These are phyloP conservation scores for Macroventuria anomochaeta DNA, from an alignment of 2,329 filamentous ascomycete genomes.

Conservation along the genomic window DNA sequence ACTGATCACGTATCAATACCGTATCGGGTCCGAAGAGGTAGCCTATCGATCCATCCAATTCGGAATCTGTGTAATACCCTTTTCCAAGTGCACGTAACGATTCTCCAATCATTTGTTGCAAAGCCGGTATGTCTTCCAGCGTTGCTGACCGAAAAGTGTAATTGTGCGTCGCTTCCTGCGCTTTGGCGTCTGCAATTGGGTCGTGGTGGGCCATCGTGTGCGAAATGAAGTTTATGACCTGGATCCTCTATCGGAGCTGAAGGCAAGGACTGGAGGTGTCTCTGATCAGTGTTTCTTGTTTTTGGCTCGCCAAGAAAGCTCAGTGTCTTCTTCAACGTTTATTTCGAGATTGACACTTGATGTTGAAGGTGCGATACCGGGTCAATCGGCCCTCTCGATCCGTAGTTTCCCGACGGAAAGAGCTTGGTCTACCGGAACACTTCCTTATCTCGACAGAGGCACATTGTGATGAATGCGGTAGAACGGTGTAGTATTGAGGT, in stretches of 20 bases:
- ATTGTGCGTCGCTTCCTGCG: slow-evolving; percentile 42
- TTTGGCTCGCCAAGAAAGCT: not conserved
- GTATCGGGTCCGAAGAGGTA: slow-evolving; percentile 47
- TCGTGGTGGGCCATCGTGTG: slow-evolving; percentile 17
- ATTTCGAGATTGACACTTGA: not conserved
- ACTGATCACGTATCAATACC: slow-evolving; percentile 41
- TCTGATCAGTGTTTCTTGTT: not conserved
- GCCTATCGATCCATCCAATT: slow-evolving; percentile 47
- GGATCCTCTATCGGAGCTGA: no score
- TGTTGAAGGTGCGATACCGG: slow-evolving; percentile 12
- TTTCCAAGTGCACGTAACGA: slow-evolving; percentile 39
- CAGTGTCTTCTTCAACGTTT: not conserved
- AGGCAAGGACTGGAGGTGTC: not conserved
- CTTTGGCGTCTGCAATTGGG: slow-evolving; percentile 40
- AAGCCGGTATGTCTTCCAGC: slow-evolving; percentile 37
- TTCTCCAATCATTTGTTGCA: slow-evolving; percentile 38
- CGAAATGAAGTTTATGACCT: not conserved
- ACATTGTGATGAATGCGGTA: no score
- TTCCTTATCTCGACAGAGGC: not conserved
- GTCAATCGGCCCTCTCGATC: slow-evolving; percentile 10
- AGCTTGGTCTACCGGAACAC: not conserved
- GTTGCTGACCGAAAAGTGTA: slow-evolving; percentile 41
- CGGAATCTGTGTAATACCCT: slow-evolving; percentile 39
- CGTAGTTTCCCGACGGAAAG: slow-evolving; percentile 13
- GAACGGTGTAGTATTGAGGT: no score